Conservation (phyloP, 352 stramenopile genomes). For the Pythium phragmitis region DNA sequence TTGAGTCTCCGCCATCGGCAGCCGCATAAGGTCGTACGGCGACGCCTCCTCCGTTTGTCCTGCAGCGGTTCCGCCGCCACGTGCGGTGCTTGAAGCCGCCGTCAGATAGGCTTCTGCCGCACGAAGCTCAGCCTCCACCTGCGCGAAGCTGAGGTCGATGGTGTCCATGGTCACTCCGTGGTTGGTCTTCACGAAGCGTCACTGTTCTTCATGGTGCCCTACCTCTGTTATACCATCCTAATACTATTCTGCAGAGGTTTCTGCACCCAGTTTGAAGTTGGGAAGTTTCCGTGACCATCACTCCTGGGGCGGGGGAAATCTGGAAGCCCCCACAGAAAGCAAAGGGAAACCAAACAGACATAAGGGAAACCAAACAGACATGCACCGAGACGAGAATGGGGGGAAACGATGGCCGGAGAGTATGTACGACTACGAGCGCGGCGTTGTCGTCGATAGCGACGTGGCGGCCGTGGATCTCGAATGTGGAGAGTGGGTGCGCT, state of each 20-base stretch:
- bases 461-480: constrained; percentile 45
- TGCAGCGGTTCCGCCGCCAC: not conserved
- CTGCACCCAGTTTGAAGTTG: constrained; percentile 19
- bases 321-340: too few relatives aligned
- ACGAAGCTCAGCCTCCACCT: constrained; percentile 69
- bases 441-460: constrained; percentile 38
- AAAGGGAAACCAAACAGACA: too few relatives aligned
- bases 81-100: not conserved
- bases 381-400: not conserved
- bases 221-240: constrained; percentile 7
- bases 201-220: not conserved
- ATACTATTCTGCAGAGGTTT: constrained; percentile 14
- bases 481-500: constrained; percentile 49
- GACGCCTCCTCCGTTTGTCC: not conserved
- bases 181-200: constrained; percentile 19
- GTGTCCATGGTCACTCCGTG: not conserved
- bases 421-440: constrained; percentile 51
- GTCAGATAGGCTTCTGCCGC: constrained; percentile 61
- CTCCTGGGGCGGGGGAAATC: constrained; percentile 25
- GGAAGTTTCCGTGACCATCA: constrained; percentile 56
- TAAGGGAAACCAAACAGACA: not conserved
- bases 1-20: not conserved
- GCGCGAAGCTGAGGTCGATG: constrained; percentile 41
- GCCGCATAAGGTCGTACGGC: constrained; percentile 16
- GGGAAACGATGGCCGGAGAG: constrained; percentile 32